Conservation (phyloP, 257 asterid genomes). For the Avicennia marina region DNA sequence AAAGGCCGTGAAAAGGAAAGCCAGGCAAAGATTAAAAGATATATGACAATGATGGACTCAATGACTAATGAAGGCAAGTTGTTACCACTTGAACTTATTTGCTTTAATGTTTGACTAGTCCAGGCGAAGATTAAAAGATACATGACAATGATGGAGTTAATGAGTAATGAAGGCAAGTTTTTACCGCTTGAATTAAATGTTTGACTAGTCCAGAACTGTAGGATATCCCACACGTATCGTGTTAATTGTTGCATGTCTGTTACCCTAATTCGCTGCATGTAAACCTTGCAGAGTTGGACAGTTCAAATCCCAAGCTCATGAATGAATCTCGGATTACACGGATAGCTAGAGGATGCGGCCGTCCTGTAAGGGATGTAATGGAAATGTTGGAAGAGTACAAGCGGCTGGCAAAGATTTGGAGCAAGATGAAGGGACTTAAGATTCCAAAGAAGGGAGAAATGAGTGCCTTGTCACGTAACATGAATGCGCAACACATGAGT, state of each 20-base stretch:
- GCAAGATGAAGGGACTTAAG: slow-evolving; percentile 98
- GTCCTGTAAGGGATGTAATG: slow-evolving; percentile 74
- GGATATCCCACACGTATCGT: background rate
- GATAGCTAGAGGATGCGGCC: slow-evolving; percentile 90
- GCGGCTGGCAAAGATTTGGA: slow-evolving; percentile 81
- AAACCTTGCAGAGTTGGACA: slow-evolving; percentile 82
- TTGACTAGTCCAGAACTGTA: too few species aligned
- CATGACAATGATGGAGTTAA: slow-evolving; percentile 99
- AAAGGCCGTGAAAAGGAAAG: slow-evolving; percentile 92
- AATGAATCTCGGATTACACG: slow-evolving; percentile 76
- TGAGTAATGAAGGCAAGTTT: slow-evolving; percentile 87
- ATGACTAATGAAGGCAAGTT: slow-evolving; percentile 92
- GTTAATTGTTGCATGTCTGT: background rate
- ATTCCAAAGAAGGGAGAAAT: slow-evolving; percentile 96
- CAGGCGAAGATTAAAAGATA: slow-evolving; percentile 85
- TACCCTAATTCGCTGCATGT: background rate
- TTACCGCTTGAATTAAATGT: too few species aligned
- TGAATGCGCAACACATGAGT: slow-evolving; percentile 95
- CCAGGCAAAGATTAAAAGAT: slow-evolving; percentile 83
- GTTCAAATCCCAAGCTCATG: slow-evolving; percentile 80
- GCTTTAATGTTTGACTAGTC: too few species aligned
- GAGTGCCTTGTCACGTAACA: slow-evolving; percentile 74
- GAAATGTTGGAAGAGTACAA: slow-evolving; percentile 96
- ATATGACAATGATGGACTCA: slow-evolving; percentile 98
- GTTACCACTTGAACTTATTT: too few species aligned